Conservation (phyloP, 371 early-diverging fungal species). For the Mucor velutinosus region DNA sequence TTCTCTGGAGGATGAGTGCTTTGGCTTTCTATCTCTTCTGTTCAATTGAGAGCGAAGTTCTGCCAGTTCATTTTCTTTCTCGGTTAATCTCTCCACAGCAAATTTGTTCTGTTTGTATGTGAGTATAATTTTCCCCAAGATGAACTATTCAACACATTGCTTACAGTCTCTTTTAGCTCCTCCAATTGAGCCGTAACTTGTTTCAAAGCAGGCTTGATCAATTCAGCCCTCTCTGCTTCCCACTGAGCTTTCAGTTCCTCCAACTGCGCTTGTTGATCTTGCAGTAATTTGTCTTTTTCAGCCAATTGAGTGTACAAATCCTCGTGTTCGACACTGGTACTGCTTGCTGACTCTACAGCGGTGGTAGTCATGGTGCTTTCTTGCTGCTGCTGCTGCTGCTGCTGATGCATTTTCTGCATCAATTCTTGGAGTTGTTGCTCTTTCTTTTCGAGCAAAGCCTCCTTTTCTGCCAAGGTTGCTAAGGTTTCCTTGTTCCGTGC, state of each 20-base stretch:
- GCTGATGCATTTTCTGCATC: conserved; percentile 19
- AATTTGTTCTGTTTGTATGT: conserved; percentile 36
- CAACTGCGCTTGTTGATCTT: conserved; percentile 34
- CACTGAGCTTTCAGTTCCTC: conserved; percentile 36
- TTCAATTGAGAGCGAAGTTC: conserved; percentile 38
- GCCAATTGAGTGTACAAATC: conserved; percentile 21
- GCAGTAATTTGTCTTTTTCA: conserved; percentile 38
- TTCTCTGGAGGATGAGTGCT: conserved; percentile 12
- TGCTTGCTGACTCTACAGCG: background rate
- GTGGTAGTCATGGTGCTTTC: background rate
- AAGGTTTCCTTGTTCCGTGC: conserved; percentile 14
- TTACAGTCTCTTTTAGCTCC: conserved; percentile 43
- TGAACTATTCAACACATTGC: background rate
- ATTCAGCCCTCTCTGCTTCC: conserved; percentile 38
- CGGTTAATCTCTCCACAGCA: conserved; percentile 35
- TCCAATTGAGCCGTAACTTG: conserved; percentile 43
- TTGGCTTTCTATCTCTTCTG: conserved; percentile 37
- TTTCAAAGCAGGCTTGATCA: conserved; percentile 41
- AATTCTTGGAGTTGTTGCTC: conserved; percentile 31
- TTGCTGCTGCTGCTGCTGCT: conserved; percentile 5
- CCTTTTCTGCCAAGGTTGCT: conserved; percentile 23
- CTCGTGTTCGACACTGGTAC: background rate
- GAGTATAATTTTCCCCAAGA: background rate
- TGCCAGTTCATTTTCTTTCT: conserved; percentile 46
- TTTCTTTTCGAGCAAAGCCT: conserved; percentile 24